phyloP scores from a whole-genome alignment of 1,139 yeast species.

The Ogataea hybrid region DNA sequence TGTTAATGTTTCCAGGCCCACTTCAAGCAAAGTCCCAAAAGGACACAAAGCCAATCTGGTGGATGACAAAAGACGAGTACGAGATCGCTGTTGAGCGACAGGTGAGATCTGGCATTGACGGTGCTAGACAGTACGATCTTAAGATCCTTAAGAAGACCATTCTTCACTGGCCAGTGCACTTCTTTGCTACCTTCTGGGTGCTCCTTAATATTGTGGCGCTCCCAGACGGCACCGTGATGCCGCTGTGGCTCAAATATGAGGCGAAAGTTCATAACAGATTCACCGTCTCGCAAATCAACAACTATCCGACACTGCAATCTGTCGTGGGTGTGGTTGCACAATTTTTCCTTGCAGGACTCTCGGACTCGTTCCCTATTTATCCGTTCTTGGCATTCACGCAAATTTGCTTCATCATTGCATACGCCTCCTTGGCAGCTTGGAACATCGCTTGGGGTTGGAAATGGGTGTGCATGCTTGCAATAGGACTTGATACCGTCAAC shows the following conservation, averaged over 20 bases:
- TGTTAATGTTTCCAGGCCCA: conserved; percentile 25
- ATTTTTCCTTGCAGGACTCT: conserved; percentile 35
- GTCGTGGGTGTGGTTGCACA: conserved; percentile 46
- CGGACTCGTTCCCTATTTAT: conserved; percentile 36
- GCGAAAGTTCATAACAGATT: conserved; percentile 23
- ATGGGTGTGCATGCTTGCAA: conserved; percentile 33
- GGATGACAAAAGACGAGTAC: conserved; percentile 22
- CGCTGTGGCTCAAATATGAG: conserved; percentile 24
- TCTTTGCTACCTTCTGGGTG: conserved; percentile 39
- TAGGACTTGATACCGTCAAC: conserved; percentile 36
- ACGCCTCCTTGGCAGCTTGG: conserved; percentile 33
- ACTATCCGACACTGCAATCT: conserved; percentile 46
- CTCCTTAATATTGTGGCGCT: conserved; percentile 37
- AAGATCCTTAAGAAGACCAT: conserved; percentile 32
- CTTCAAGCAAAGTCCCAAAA: conserved; percentile 21
- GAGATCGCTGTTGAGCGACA: conserved; percentile 21
- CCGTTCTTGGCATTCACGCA: conserved; percentile 36
- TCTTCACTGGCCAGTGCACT: conserved; percentile 37
- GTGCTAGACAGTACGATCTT: conserved; percentile 30
- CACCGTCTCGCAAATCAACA: conserved; percentile 36
- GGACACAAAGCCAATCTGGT: conserved; percentile 23
- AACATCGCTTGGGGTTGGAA: conserved; percentile 33
- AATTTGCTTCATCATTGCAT: conserved; percentile 34
- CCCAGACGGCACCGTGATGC: conserved; percentile 33
- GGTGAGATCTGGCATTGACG: conserved; percentile 33